phyloP scores from a whole-genome alignment of 2,329 filamentous ascomycete genomes.

The Alternaria postmessia region DNA sequence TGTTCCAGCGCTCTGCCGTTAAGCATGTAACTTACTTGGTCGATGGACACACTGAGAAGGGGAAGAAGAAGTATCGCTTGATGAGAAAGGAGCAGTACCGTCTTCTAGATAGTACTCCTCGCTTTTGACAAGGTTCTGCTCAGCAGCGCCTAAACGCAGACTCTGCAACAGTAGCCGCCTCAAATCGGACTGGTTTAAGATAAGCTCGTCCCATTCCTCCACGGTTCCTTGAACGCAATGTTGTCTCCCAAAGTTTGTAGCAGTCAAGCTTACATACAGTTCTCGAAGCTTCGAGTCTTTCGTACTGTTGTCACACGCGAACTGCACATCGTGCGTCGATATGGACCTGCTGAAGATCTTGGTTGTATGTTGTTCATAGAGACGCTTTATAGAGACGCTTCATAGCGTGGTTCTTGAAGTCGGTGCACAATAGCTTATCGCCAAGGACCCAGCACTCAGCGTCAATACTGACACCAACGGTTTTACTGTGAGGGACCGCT shows the following conservation, averaged over 20 bases:
- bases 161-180: slow-evolving; percentile 10
- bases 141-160: neutral
- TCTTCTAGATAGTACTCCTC: slow-evolving; percentile 5
- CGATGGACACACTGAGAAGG: too few species aligned
- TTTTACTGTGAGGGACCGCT: neutral
- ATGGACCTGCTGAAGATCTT: slow-evolving; percentile 38
- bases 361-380: slow-evolving; percentile 10
- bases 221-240: slow-evolving; percentile 8
- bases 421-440: slow-evolving; percentile 17
- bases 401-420: slow-evolving; percentile 27
- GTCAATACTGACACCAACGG: slow-evolving; percentile 5
- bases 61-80: too few species aligned
- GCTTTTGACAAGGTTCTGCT: slow-evolving; percentile 4
- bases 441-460: slow-evolving; percentile 21
- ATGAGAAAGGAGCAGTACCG: too few species aligned
- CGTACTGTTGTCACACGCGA: slow-evolving; percentile 13
- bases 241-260: neutral
- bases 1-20: too few species aligned
- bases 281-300: slow-evolving; percentile 13
- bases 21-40: too few species aligned
- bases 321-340: slow-evolving; percentile 12
- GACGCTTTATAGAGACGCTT: too few species aligned
- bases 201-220: slow-evolving; percentile 21
- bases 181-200: slow-evolving; percentile 9
- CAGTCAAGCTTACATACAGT: slow-evolving; percentile 10